Base-by-base conservation (phyloP, 2,329 filamentous ascomycete genomes). In the Epichloe elymi region DNA sequence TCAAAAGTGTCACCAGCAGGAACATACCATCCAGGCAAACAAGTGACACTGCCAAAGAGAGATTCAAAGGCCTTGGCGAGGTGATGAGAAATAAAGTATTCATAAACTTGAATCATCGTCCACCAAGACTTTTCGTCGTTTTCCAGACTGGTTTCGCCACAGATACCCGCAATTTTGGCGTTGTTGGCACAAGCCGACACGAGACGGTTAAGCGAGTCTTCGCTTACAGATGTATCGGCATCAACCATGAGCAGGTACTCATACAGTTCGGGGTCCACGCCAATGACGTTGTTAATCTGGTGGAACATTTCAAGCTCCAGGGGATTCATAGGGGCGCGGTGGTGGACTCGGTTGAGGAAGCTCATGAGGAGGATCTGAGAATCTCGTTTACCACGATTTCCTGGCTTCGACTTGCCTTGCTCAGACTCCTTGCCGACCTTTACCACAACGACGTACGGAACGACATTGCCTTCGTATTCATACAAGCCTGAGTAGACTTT, bases 51-150 rank as follows among this genome's bases (percentile, higher is more conserved):
- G 64, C 90, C 93, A 63, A 98, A 98, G 54, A 98, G 80, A 54
- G 89, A 96, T 67, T 98, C 93, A 64, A 98, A 98, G 55, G 93
- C 88, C 73, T 98, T 98, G 50, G 93, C 77, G 66, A 98, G 73
- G 69, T 98, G 86, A 75, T 98, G 93, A 33, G 93, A 97, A 64
- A 98, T 98, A 68, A 90, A 98, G 74, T 98, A 98, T 68, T 98
- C 93, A 71, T 98, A 98, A 57, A 98, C 93, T 67, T 98, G 93
- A 62, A 98, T 98, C 93, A 98, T 98, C 12, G 93, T 98, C 88
- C 88, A 95, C 89, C 90, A 97, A 61, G 84, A 90, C 58, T 84
- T 79, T 61, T 96, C 88, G 66, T 96, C 91, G 62, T 98, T 98
- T 65, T 96, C 87, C 61, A 98, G 75, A 67, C 85, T 93, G 2